Percentiles rank a stretch among this genome's conserved stretches.
Evolutionary conservation across 2,329 filamentous ascomycete species (phyloP).

Genomic region (Verticillium longisporum): DNA sequence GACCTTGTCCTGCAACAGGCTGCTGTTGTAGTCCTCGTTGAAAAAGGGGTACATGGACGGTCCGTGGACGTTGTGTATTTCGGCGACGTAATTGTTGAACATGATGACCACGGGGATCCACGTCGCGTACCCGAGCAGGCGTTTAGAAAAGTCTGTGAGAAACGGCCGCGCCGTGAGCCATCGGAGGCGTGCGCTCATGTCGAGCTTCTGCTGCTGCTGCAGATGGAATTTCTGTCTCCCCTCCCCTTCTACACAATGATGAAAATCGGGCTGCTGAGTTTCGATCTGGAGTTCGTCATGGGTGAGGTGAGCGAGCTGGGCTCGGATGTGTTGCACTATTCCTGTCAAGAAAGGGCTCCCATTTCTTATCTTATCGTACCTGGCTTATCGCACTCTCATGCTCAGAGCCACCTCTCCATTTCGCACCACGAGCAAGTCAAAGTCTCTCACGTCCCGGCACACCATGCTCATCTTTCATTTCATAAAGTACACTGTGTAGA

Average conservation of each 20-base stretch:
- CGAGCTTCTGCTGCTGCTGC: slow-evolving; percentile 1
- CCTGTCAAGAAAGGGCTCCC: background rate
- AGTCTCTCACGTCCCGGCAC: background rate
- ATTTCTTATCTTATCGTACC: slow-evolving; percentile 4
- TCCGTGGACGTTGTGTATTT: slow-evolving; percentile 51
- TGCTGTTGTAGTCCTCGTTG: slow-evolving; percentile 44
- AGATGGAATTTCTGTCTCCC: too few relatives aligned
- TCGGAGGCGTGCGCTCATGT: slow-evolving; percentile 8
- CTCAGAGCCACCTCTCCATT: background rate
- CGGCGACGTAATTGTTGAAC: slow-evolving; percentile 55
- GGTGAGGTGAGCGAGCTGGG: background rate
- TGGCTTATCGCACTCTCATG: background rate
- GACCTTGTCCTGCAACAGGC: slow-evolving; percentile 52
- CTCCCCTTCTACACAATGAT: too few relatives aligned
- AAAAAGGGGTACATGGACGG: slow-evolving; percentile 73
- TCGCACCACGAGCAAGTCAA: background rate
- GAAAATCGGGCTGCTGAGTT: background rate
- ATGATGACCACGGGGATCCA: slow-evolving; percentile 58
- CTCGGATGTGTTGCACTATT: background rate
- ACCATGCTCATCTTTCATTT: background rate
- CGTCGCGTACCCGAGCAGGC: slow-evolving; percentile 42
- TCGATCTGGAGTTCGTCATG: background rate
- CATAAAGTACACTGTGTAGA: background rate
- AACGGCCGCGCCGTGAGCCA: background rate
- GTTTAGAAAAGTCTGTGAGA: slow-evolving; percentile 7